Evolutionary conservation across 2,329 filamentous ascomycete genomes (phyloP), one percentile per base, ranked within the genome.

Genomic region (Stachybotrys chartarum): DNA sequence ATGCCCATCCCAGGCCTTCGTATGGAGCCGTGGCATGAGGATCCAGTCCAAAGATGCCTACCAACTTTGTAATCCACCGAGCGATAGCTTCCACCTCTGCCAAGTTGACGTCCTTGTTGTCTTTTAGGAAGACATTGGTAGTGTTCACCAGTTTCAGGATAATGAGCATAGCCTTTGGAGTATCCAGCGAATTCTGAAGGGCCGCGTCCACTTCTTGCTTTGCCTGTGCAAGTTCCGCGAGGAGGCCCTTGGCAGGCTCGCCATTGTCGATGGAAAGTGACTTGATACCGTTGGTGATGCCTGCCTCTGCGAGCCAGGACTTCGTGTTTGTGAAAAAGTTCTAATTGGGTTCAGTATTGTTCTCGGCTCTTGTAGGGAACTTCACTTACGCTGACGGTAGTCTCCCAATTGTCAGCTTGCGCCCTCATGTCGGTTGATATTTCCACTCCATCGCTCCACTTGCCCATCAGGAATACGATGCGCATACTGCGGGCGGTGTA

Each of bases 391-490:
- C 88, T 88, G 32, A 96, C 75, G 17, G 86, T 87, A 52, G 85
- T 84, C 68, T 97, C 92, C 88, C 91, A 96, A 49, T 80, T 83
- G 56, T 85, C 82, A 7, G 88, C 88, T 63, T 86, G 83, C 48
- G 84, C 84, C 56, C 90, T 80, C 73, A 96, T 85, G 55, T 92
- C 90, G 1, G 88, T 85, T 0, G 91, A 93, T 58, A 97, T 94
- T 67, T 97, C 93, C 35, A 97, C 86, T 1, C 91, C 90, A 52
- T 96, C 90, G 62, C 90, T 90, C 92, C 93, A 97, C 51, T 84
- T 84, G 49, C 92, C 91, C 63, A 96, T 82, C 50, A 97, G 72
- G 72, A 97, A 96, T 16, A 94, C 87, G 54, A 95, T 88, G 50
- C 93, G 83, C 74, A 97, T 80, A 55, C 85, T 85, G 57, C 93